Evolutionary conservation across 306 rosid genomes (phyloP).

Genomic region (Ormosia semicastrata): DNA sequence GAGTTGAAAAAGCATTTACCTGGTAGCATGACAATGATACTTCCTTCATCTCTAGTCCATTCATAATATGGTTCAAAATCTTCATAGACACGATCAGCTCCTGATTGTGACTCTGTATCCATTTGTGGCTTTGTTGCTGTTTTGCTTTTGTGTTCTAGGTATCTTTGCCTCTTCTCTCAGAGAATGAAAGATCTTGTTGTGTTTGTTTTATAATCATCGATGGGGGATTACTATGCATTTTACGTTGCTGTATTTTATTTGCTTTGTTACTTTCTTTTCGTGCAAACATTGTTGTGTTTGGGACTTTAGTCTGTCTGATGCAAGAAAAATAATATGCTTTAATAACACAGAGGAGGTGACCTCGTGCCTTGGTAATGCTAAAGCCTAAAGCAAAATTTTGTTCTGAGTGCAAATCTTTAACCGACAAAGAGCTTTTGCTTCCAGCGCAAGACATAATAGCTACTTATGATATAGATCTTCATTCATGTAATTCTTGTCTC

Average conservation of each 20-base stretch:
- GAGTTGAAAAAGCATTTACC: conserved; percentile 38
- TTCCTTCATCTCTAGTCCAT: conserved; percentile 39
- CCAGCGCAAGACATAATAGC: not conserved
- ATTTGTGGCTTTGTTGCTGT: not conserved
- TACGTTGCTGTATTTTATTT: not conserved
- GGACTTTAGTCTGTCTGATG: not conserved
- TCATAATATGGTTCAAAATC: conserved; percentile 49
- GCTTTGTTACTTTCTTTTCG: conserved; percentile 39
- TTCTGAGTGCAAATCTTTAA: not conserved
- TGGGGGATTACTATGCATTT: not conserved
- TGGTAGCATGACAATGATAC: conserved; percentile 41
- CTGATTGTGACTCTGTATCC: conserved; percentile 4
- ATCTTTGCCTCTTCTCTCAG: not conserved
- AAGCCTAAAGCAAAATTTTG: conserved; percentile 5
- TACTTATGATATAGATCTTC: not conserved
- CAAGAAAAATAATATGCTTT: conserved; percentile 42
- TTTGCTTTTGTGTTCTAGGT: not conserved
- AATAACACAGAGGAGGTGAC: conserved; percentile 21
- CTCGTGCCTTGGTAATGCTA: conserved; percentile 24
- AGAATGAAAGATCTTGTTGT: not conserved
- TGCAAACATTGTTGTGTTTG: conserved; percentile 24
- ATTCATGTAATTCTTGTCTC: not conserved
- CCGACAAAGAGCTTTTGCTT: not conserved
- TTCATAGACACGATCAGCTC: conserved; percentile 36
- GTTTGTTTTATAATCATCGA: conserved; percentile 31